Evolutionary conservation across 2,329 filamentous ascomycete species (phyloP).

Genomic region (Mollisia scopiformis): DNA sequence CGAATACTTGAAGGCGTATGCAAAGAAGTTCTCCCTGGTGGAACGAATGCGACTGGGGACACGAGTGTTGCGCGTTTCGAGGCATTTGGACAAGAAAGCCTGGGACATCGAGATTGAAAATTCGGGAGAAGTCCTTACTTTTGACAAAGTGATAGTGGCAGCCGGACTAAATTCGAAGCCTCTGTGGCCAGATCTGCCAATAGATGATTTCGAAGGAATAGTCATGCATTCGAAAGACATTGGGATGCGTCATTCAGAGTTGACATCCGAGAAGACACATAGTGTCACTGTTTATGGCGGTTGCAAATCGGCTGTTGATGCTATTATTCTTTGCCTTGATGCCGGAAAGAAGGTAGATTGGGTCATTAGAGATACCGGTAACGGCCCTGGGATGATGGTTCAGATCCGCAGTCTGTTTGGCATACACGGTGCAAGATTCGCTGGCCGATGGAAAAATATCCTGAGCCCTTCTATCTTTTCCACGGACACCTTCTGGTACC

Average conservation of each 20-base stretch:
- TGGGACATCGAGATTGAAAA: slow-evolving; percentile 11
- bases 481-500: slow-evolving; percentile 11
- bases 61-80: slow-evolving; percentile 8
- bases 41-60: slow-evolving; percentile 11
- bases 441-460: slow-evolving; percentile 16
- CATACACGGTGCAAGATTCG: slow-evolving; percentile 5
- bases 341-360: slow-evolving; percentile 21
- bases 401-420: slow-evolving; percentile 5
- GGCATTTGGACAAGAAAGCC: slow-evolving; percentile 4
- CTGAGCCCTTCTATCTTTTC: slow-evolving; percentile 16
- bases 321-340: slow-evolving; percentile 10
- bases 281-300: slow-evolving; percentile 18
- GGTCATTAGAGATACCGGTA: slow-evolving; percentile 17
- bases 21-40: slow-evolving; percentile 13
- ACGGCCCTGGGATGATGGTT: slow-evolving; percentile 20
- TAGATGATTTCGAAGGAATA: slow-evolving; percentile 4
- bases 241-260: slow-evolving; percentile 2
- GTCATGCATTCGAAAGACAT: slow-evolving; percentile 18
- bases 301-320: slow-evolving; percentile 17
- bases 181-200: slow-evolving; percentile 15
- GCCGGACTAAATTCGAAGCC: slow-evolving; percentile 17
- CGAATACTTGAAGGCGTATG: slow-evolving; percentile 16
- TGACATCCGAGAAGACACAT: slow-evolving; percentile 10
- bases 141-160: slow-evolving; percentile 18
- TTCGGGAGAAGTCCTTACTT: slow-evolving; percentile 1